Base-by-base conservation (phyloP, 2,329 filamentous ascomycete species). In the Alternaria triticina region DNA sequence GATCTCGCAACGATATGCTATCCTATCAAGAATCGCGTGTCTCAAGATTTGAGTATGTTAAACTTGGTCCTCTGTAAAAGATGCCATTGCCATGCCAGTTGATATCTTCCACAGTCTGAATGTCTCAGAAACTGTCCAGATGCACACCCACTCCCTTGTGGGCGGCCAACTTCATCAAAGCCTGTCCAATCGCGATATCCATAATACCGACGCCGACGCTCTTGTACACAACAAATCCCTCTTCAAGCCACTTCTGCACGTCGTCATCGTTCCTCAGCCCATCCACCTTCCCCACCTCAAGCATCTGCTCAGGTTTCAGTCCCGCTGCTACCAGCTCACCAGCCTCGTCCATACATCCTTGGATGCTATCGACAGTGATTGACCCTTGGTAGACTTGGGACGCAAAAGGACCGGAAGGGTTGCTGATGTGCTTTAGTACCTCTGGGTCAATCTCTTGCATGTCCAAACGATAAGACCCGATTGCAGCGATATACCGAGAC, bases 131-230 rank as follows among this genome's bases (percentile, higher is more conserved):
- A 15, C 59, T 58, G 6, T 64, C 59, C 45, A 69, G 2, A 17
- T 55, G 61, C 10, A 66, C 47, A 3, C 71, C 71, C 0, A 62
- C 51, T 1, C 64, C 64, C 49, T 69, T 69, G n/a, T 61, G 15
- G 11, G 30, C 46, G 1, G 71, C 69, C 9, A 74, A 12, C 2
- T 70, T 63, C 17, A 74, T 56, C 36, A 74, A 11, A 7, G 62
- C 59, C 11, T 57, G 63, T 8, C 81, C 83, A 56, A 84, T 77
- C 9, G 82, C 80, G 49, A 86, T 66, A 74, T 86, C 84, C 81
- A 85, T 86, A 44, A 86, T 76, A 0, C 83, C 83, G 70, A 86
- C 79, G 0, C 84, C 84, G 8, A 86, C 83, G 63, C 83, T 84
- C 67, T 86, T 86, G 51, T 84, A 85, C 2, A 86, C 72, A 28